Percentiles rank a stretch among this genome's conserved stretches.
Conservation (phyloP, 2,329 filamentous ascomycete species). For the Curvularia verruculosa region DNA sequence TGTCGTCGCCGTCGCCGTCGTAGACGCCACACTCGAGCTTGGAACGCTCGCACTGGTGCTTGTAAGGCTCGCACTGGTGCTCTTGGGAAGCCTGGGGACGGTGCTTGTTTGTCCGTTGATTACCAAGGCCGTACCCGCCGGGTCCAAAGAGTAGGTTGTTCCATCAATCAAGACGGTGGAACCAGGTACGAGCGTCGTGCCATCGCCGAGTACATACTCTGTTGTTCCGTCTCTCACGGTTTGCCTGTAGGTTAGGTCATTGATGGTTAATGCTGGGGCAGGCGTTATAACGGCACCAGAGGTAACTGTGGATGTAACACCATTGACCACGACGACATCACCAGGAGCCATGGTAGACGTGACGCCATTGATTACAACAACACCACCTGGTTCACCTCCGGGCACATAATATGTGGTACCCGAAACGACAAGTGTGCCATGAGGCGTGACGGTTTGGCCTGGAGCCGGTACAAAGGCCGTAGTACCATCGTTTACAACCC, state of each 20-base stretch:
- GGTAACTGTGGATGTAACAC: slow-evolving; percentile 32
- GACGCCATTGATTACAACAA: slow-evolving; percentile 37
- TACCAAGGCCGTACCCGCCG: slow-evolving; percentile 36
- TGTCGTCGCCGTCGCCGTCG: slow-evolving; percentile 5
- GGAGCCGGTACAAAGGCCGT: slow-evolving; percentile 35
- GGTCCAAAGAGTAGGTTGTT: slow-evolving; percentile 39
- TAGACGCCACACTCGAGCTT: slow-evolving; percentile 9
- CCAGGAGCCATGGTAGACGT: slow-evolving; percentile 33
- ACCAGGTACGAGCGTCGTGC: slow-evolving; percentile 34
- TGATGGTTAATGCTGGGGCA: slow-evolving; percentile 33
- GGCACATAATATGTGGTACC: slow-evolving; percentile 40
- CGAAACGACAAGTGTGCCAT: slow-evolving; percentile 33
- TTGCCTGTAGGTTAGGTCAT: slow-evolving; percentile 35
- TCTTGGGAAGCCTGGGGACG: slow-evolving; percentile 32
- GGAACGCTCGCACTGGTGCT: slow-evolving; percentile 36
- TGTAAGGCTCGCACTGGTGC: slow-evolving; percentile 36
- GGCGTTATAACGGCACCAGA: slow-evolving; percentile 20
- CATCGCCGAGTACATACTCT: slow-evolving; percentile 26
- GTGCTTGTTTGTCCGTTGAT: slow-evolving; percentile 43
- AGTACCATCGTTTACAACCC: slow-evolving; percentile 31
- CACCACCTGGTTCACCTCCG: slow-evolving; percentile 20
- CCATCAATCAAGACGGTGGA: slow-evolving; percentile 33
- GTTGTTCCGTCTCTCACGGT: slow-evolving; percentile 34
- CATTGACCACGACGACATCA: slow-evolving; percentile 36
- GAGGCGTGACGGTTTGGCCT: slow-evolving; percentile 35